phyloP scores from a whole-genome alignment of 495 filamentous ascomycete genomes.

The Recurvomyces mirabilis region DNA sequence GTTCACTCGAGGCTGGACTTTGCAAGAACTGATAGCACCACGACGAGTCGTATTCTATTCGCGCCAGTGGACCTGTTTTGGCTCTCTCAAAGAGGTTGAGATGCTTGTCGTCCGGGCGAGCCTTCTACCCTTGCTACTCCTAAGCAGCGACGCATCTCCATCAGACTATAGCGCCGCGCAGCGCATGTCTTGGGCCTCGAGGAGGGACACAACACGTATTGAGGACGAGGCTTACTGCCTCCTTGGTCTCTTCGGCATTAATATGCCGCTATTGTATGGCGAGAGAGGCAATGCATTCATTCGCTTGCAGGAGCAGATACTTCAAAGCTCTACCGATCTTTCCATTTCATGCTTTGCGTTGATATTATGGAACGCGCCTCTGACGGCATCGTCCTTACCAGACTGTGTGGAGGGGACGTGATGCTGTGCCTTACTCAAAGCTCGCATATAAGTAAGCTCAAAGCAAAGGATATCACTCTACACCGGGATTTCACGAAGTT shows the following conservation, averaged over 20 bases:
- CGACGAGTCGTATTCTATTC: constrained; percentile 4
- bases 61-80: constrained; percentile 7
- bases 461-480: too few species aligned
- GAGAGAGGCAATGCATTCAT: constrained; percentile 28
- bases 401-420: too few species aligned
- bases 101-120: not conserved
- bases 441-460: too few species aligned
- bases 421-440: too few species aligned
- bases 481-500: too few species aligned
- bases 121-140: not conserved
- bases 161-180: constrained; percentile 9
- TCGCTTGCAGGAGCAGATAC: constrained; percentile 26
- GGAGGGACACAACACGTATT: constrained; percentile 5
- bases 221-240: constrained; percentile 33
- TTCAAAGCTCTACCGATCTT: constrained; percentile 17
- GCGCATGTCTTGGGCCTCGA: constrained; percentile 21
- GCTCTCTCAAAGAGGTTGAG: not conserved
- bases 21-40: constrained; percentile 17
- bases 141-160: not conserved
- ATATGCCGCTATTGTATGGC: constrained; percentile 33
- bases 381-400: too few species aligned
- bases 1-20: constrained; percentile 17
- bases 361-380: too few species aligned
- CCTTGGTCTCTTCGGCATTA: constrained; percentile 29
- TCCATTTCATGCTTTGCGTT: too few species aligned